Evolutionary conservation across 768 basidiomycete species (phyloP), one percentile per base, ranked within the genome.

Genomic region (Trametes cubensis): DNA sequence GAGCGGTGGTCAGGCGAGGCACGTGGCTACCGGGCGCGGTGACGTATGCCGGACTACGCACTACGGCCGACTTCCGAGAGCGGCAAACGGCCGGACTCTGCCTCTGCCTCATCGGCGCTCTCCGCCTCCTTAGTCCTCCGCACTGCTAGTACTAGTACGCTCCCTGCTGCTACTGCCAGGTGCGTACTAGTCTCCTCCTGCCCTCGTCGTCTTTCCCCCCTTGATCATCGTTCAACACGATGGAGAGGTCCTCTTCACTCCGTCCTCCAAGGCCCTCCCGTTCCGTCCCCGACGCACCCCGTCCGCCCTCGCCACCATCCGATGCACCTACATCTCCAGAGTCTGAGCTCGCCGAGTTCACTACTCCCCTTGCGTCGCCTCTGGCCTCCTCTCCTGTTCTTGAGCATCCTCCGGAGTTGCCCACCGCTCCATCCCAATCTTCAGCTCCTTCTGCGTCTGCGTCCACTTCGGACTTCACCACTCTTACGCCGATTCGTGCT

Each of bases 401-500:
- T n/a, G 59, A 59, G 20, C 51, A 58, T 17, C 58, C 61, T 18
- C 48, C 55, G 17, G 30, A 51, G 20, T 14, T 45, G 14, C 56
- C 62, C 11, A 18, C 40, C 11, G 34, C 47, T 23, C 21, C 39
- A 40, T 1, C 39, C 11, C 25, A 25, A 20, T 38, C 30, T 20
- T 17, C 48, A 11, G 50, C 48, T 11, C 15, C 50, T 15, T 15
- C 53, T 23, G 18, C 52, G 0, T 47, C 60, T 34, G 25, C 18
- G 0, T 34, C 55, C 15, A 20, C 46, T 10, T n/a, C 46, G 21
- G 57, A 55, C 25, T 42, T 50, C 15, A 60, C 58, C 3, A 63
- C 78, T 53, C 85, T 98, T 51, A 92, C 94, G 1, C 92, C 96
- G 14, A 78, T 95, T 50, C 89, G 95, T 45, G 94, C 95, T 4